These are phyloP conservation scores for Persicaria tinctoria DNA, from an alignment of 148 eudicot genomes.

Conservation along the genomic window DNA sequence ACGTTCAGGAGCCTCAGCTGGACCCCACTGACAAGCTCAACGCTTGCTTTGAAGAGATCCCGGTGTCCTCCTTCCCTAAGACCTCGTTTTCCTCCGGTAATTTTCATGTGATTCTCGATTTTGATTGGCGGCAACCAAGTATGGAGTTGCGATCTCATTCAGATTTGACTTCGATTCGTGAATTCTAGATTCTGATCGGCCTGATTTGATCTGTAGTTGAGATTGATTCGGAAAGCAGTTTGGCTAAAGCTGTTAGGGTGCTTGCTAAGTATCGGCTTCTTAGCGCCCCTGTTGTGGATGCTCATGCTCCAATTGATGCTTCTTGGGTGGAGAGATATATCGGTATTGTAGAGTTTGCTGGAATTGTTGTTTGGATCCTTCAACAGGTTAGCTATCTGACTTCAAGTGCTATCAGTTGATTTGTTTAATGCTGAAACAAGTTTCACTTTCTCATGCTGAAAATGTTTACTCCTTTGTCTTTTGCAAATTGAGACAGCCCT, in stretches of 20 bases:
- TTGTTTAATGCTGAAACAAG: not conserved
- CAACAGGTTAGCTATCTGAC: conserved; percentile 30
- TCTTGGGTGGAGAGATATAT: conserved; percentile 92
- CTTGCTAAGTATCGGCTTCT: conserved; percentile 68
- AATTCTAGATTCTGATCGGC: not conserved
- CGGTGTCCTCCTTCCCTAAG: conserved; percentile 71
- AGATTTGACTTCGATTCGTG: not conserved
- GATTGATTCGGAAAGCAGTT: conserved; percentile 71
- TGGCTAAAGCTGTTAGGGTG: conserved; percentile 79
- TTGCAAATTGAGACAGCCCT: not conserved
- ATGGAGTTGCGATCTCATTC: not conserved
- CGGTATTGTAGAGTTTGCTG: conserved; percentile 88
- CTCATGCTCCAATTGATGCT: conserved; percentile 66
- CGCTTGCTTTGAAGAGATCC: conserved; percentile 81
- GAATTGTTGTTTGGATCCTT: conserved; percentile 91
- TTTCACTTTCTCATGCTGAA: not conserved
- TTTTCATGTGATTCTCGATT: not conserved
- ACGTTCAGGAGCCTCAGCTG: conserved; percentile 47
- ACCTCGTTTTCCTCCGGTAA: conserved; percentile 61
- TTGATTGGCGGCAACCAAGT: no score
- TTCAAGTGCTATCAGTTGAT: not conserved
- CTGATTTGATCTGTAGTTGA: conserved; percentile 29
- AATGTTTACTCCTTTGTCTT: not conserved
- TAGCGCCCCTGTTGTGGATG: conserved; percentile 89
- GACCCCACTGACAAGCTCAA: conserved; percentile 89